Evolutionary conservation across 768 basidiomycete genomes (phyloP), one percentile per base, ranked within the genome.

Genomic region (Pleurotus giganteus): DNA sequence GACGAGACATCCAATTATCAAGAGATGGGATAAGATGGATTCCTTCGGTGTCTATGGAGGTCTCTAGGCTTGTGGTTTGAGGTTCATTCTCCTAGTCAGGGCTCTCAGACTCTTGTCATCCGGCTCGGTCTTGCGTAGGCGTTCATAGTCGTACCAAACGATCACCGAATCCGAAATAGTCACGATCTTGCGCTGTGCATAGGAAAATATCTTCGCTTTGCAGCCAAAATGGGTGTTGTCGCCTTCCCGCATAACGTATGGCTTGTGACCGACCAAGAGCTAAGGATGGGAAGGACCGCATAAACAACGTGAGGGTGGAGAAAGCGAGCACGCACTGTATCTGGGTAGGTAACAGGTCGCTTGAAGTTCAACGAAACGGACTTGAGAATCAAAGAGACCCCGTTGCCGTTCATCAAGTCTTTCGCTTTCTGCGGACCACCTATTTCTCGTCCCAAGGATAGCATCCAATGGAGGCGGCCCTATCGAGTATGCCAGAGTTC

Each of bases 101-200:
- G 74, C 70, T 29, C 71, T 69, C 63, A 72, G 70, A 3, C 71
- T 67, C 31, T 74, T 72, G 54, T 82, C 77, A 0, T 81, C 83
- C 4, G 88, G 86, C 60, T 79, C 77, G 57, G 80, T 82, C 66
- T 88, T 90, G 66, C 69, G 76, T 51, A 88, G 74, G 15, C 59
- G 72, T 54, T 88, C 84, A 58, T 91, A 90, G 65, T 91, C 85
- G 57, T 89, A 91, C 89, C 89, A 91, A 7, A 89, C 88, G 17
- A 88, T 63, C 2, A 78, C 75, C 54, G 84, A 81, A 60, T 83
- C 81, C 2, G 85, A 82, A 56, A 83, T 78, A 0, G 87, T 81
- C 4, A 89, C 88, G 50, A 87, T 75, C 8, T 79, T 71, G 37
- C 76, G 71, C 65, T 89, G 89, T 12, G 72, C 61, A 42, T 86